These are phyloP conservation scores for Terfezia claveryi DNA, from an alignment of 495 filamentous ascomycete genomes.

Conservation along the genomic window DNA sequence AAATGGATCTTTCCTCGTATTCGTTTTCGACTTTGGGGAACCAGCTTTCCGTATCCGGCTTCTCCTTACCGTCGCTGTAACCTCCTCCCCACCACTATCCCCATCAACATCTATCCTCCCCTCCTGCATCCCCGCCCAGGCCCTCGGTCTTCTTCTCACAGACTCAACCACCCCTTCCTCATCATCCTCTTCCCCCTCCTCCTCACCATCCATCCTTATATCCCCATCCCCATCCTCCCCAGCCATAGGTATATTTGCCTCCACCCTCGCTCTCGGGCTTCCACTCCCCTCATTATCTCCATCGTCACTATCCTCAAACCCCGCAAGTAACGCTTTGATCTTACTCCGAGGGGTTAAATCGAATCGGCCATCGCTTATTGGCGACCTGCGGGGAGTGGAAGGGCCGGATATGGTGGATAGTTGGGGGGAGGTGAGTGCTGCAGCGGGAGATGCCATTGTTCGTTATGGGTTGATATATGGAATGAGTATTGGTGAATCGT, in stretches of 20 bases:
- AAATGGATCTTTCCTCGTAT: not conserved
- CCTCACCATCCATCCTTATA: not conserved
- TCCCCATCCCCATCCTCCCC: slow-evolving; percentile 3
- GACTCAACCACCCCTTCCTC: not conserved
- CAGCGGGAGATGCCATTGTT: too few species aligned
- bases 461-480: too few species aligned
- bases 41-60: slow-evolving; percentile 1
- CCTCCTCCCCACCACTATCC: not conserved
- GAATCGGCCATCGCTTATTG: not conserved
- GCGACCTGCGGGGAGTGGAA: too few species aligned
- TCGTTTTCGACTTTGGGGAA: not conserved
- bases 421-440: too few species aligned
- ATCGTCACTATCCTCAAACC: not conserved
- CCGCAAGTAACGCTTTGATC: not conserved
- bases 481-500: too few species aligned
- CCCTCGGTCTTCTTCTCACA: not conserved
- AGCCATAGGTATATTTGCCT: not conserved
- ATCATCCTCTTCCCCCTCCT: not conserved
- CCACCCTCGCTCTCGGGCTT: slow-evolving; percentile 1
- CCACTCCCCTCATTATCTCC: not conserved
- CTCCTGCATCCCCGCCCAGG: not conserved
- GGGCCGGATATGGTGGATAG: too few species aligned
- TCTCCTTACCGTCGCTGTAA: not conserved
- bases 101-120: not conserved
- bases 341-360: slow-evolving; percentile 1